Conservation (phyloP, 73 alveolate species). For the Paramecium biaurelia region DNA sequence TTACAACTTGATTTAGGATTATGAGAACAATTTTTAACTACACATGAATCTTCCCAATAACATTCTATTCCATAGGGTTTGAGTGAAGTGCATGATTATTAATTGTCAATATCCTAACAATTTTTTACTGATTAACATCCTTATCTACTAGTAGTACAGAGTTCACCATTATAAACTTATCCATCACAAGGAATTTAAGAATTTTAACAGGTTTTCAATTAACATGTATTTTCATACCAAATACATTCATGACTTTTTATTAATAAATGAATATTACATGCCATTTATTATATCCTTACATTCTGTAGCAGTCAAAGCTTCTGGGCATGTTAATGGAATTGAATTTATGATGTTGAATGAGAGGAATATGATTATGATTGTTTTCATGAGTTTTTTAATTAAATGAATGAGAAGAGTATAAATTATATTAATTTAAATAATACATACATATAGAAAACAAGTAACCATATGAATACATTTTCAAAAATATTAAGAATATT, state of each 20-base stretch:
- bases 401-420: background rate
- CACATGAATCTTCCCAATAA: background rate
- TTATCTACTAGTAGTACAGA: background rate
- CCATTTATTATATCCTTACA: background rate
- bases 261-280: background rate
- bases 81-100: background rate
- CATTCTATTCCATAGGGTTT: background rate
- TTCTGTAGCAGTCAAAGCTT: background rate
- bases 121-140: background rate
- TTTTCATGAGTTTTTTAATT: background rate
- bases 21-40: background rate
- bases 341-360: background rate
- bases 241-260: background rate
- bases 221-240: background rate
- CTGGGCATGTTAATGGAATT: background rate
- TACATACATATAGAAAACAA: background rate
- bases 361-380: background rate
- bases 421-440: background rate
- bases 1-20: background rate
- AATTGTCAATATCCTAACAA: background rate
- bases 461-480: constrained; percentile 19
- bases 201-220: background rate
- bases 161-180: background rate
- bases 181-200: background rate
- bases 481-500: background rate